Base-by-base conservation (phyloP, 2,329 filamentous ascomycete genomes). In the Lachnellula subtilissima region DNA sequence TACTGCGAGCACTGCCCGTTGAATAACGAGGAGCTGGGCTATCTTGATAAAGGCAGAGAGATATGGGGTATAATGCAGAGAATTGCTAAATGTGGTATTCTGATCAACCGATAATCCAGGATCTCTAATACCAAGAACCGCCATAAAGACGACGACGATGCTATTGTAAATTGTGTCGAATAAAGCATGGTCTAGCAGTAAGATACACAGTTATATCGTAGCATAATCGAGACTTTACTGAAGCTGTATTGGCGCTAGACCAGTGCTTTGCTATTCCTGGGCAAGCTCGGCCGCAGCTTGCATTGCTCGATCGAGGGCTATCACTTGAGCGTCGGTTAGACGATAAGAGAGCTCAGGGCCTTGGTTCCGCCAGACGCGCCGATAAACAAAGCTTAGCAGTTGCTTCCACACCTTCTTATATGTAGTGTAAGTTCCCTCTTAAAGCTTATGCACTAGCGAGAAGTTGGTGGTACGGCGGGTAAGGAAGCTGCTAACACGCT, bases 381-480 rank as follows among this genome's bases (percentile, higher is more conserved):
- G 53, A 19, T 50, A 59, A 9, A 59, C 11, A 19, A 56, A 59
- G 50, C 50, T 56, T 19, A 59, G 50, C 32, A 59, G 50, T 37
- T 56, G 53, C 54, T 59, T 56, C 53, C 17, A 56, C 42, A 54
- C 47, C 46, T 57, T 54, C 50, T 59, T 54, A 35, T 57, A 54
- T 23, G 0, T 48, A 4, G n/a, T 9, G 50, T 59, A 59, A 14
- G 52, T 59, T 17, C 2, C 12, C 19, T 52, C 32, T 22, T 57
- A 40, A 2, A 60, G 55, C 48, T 57, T 57, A 22, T 49, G 37
- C 46, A 14, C 49, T 5, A 59, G 32, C 14, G 40, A 51, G 4
- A 42, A 14, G 15, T n/a, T 17, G 22, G 47, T 25, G 17, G 14
- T 45, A 12, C 35, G 35, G 19, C 45, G 48, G 9, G 19, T 42